These are phyloP conservation scores for Podila epigama DNA, from an alignment of 192 early-diverging fungal species.

Conservation along the genomic window DNA sequence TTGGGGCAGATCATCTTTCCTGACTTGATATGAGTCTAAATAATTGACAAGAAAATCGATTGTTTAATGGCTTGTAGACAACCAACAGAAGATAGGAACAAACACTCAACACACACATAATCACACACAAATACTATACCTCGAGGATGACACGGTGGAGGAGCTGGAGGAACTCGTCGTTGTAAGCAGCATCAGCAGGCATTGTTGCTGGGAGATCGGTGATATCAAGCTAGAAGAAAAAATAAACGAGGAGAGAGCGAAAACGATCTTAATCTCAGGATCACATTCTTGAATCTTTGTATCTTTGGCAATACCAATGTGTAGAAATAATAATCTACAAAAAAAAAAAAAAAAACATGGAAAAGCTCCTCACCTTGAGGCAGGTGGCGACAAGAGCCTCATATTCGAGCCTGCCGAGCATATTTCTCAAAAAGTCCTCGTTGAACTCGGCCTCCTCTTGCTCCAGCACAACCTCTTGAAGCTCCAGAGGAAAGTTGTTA, in stretches of 20 bases:
- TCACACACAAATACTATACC: no score
- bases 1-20: conserved; percentile 93
- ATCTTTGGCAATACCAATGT: no score
- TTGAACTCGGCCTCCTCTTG: conserved; percentile 88
- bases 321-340: not conserved
- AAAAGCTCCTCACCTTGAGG: conserved; percentile 57
- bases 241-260: not conserved
- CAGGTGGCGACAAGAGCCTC: conserved; percentile 68
- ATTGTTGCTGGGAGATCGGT: conserved; percentile 67
- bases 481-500: conserved; percentile 90
- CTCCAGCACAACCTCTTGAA: conserved; percentile 86
- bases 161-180: conserved; percentile 72
- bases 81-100: not conserved
- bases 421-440: conserved; percentile 81
- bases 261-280: not conserved
- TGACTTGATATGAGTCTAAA: conserved; percentile 81
- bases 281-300: no score
- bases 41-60: not conserved
- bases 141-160: conserved; percentile 85
- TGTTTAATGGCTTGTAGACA: no score
- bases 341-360: conserved; percentile 7
- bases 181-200: conserved; percentile 65
- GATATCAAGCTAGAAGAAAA: conserved; percentile 67
- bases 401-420: conserved; percentile 88
- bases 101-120: no score